These are phyloP conservation scores for Wickerhamomyces rabaulensis DNA, from an alignment of 805 yeast genomes.

Conservation along the genomic window DNA sequence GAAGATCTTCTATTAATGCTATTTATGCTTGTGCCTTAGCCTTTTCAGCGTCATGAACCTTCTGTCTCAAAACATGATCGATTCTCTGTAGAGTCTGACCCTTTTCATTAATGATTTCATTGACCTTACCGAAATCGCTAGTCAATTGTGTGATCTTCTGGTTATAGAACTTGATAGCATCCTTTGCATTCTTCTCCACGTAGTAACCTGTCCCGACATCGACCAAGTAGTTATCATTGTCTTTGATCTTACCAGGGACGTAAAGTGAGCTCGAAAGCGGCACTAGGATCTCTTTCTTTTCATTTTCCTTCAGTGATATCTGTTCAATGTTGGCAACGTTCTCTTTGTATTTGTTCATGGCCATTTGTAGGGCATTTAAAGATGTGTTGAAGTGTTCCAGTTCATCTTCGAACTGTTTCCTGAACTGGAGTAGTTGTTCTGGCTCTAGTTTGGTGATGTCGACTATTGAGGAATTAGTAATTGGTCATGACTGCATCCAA, in stretches of 20 bases:
- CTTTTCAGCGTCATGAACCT: constrained; percentile 28
- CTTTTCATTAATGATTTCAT: constrained; percentile 72
- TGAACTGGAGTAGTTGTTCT: constrained; percentile 79
- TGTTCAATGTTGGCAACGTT: constrained; percentile 67
- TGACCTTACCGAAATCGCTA: constrained; percentile 68
- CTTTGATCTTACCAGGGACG: constrained; percentile 74
- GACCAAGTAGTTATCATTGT: constrained; percentile 68
- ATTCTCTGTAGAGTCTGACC: constrained; percentile 56
- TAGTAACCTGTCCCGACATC: constrained; percentile 97
- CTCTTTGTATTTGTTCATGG: constrained; percentile 75
- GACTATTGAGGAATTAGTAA: constrained; percentile 28
- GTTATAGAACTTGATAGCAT: constrained; percentile 68
- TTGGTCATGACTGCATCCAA: too few species aligned
- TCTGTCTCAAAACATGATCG: constrained; percentile 50
- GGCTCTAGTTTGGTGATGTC: constrained; percentile 71
- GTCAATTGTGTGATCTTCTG: constrained; percentile 67
- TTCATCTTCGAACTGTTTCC: constrained; percentile 79
- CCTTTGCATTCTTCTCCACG: constrained; percentile 69
- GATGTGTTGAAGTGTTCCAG: constrained; percentile 82
- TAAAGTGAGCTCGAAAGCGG: constrained; percentile 88
- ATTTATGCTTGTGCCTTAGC: neutral
- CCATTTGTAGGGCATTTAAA: constrained; percentile 74
- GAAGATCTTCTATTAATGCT: neutral
- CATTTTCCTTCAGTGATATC: constrained; percentile 36
- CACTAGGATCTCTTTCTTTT: constrained; percentile 56